Base-by-base conservation (phyloP, 1,139 yeast species). In the Torulaspora globosa region DNA sequence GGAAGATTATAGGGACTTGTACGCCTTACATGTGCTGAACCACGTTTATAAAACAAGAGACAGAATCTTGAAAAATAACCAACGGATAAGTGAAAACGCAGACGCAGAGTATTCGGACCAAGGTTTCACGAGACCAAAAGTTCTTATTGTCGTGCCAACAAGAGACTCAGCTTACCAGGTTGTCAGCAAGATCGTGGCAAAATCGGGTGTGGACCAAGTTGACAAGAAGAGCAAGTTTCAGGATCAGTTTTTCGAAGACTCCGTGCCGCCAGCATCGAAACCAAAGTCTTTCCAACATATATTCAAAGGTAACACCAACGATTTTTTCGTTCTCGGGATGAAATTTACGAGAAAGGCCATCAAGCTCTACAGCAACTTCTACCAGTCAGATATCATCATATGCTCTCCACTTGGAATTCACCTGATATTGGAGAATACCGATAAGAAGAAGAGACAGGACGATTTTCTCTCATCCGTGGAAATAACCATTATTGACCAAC, bases 381-480 rank as follows among this genome's bases (percentile, higher is more conserved):
- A 87, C 61, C 78, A 82, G 34, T 82, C 95, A 0, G 99, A 92
- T 67, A 73, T 92, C 24, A 82, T 92, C 19, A 66, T 94, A 24
- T 96, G 97, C 36, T 88, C 97, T 10, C 97, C 98, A 1, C 75
- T 94, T 48, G 98, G 98, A 0, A 70, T 92, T 39, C 81, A 92
- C 37, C 75, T 88, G 78, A 80, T 90, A 43, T 71, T 89, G 30
- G 71, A 68, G 46, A 67, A 69, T 41, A 78, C 80, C 2, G 83
- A 79, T 55, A 77, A 78, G 58, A 72, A 72, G 59, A 79, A 80
- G 41, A 65, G 70, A 50, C 71, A 68, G 62, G 80, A 64, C 34
- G 97, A 90, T 63, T 92, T 88, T 60, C 69, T 94, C 47, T 84
- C 95, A 28, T 89, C 97, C 1, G 84, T 92, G 53, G 98, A 92